A percentile compares a stretch with the other conserved stretches of the same genome.
Evolutionary conservation across 2,329 filamentous ascomycete species (phyloP).

Genomic region (Hymenoscyphus fraxineus): DNA sequence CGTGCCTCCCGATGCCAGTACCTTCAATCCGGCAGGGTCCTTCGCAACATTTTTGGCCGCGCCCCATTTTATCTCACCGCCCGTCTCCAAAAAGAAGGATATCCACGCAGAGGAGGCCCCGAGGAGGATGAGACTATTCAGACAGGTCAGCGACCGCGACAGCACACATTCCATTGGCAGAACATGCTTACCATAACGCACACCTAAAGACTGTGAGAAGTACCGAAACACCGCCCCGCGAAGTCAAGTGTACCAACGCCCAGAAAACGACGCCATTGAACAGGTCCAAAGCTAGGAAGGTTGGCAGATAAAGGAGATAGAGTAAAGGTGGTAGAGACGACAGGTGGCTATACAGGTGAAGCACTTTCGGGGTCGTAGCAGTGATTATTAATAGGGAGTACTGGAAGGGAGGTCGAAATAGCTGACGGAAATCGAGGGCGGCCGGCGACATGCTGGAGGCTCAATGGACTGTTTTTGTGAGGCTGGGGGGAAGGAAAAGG

Average conservation of each 20-base stretch:
- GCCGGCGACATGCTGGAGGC: slow-evolving; percentile 8
- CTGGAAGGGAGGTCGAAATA: slow-evolving; percentile 14
- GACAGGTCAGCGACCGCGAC: not conserved
- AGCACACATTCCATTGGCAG: not conserved
- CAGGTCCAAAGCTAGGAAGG: slow-evolving; percentile 37
- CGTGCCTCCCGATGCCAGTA: slow-evolving; percentile 36
- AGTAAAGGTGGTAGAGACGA: slow-evolving; percentile 22
- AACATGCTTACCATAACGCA: slow-evolving; percentile 8
- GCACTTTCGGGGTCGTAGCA: slow-evolving; percentile 14
- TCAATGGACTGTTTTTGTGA: not conserved
- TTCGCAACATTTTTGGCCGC: slow-evolving; percentile 36
- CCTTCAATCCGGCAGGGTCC: slow-evolving; percentile 38
- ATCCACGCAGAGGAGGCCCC: slow-evolving; percentile 37
- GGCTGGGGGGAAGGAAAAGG: not conserved
- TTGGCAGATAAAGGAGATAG: slow-evolving; percentile 38
- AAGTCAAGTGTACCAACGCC: slow-evolving; percentile 31
- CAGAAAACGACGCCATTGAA: slow-evolving; percentile 34
- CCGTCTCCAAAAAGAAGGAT: slow-evolving; percentile 40
- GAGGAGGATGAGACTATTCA: slow-evolving; percentile 26
- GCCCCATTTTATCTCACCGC: slow-evolving; percentile 39
- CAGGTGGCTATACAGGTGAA: slow-evolving; percentile 19
- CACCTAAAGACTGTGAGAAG: slow-evolving; percentile 6
- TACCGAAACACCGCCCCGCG: slow-evolving; percentile 22
- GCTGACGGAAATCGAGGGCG: slow-evolving; percentile 8
- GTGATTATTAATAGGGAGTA: slow-evolving; percentile 19